These are phyloP conservation scores for Grigorovia yakushimaensis DNA, from an alignment of 805 yeast species.

Conservation along the genomic window DNA sequence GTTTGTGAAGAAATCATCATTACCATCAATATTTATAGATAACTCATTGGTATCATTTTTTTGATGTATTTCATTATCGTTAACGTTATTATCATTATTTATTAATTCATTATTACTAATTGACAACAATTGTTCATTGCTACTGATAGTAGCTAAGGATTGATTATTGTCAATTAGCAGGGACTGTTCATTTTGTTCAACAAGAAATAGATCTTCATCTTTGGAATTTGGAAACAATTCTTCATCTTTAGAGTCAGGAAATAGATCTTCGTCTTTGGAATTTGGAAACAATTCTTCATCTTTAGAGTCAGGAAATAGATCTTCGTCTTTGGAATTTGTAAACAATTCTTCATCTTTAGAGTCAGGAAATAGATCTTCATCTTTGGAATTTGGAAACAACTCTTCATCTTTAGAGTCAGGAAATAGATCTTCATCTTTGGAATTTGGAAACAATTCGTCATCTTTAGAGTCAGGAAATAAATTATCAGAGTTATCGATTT, in stretches of 20 bases:
- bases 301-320: too few species aligned
- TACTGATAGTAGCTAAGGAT: too few species aligned
- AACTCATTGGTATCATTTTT: background rate
- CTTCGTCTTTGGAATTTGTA: too few species aligned
- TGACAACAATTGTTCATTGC: background rate
- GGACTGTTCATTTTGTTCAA: too few species aligned
- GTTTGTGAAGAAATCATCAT: background rate
- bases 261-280: too few species aligned
- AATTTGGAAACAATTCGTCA: background rate
- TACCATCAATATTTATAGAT: background rate
- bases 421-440: background rate
- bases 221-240: too few species aligned
- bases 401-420: background rate
- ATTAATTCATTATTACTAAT: background rate
- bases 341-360: too few species aligned
- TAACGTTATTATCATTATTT: background rate
- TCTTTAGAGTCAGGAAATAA: background rate
- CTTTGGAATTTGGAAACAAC: too few species aligned
- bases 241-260: too few species aligned
- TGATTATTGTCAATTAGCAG: too few species aligned
- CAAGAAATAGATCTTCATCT: too few species aligned
- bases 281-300: too few species aligned
- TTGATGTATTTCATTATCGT: background rate
- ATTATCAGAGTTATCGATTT: background rate
- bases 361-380: background rate